phyloP scores from a whole-genome alignment of 352 stramenopile species.

The Phytophthora constricta region DNA sequence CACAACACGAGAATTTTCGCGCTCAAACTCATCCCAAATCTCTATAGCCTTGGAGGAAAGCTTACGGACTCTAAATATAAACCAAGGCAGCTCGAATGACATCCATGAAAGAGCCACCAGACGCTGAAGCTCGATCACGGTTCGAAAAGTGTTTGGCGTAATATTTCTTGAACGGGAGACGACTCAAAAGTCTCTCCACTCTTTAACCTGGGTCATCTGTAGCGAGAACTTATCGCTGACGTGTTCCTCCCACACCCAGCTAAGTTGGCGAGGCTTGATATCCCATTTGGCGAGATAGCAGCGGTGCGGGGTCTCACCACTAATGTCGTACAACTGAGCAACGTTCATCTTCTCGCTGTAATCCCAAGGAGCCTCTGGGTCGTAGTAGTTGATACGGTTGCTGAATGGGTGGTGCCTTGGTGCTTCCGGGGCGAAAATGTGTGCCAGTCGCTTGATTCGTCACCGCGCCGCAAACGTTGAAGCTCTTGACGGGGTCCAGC shows the following conservation, averaged over 20 bases:
- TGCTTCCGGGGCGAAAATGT: no score
- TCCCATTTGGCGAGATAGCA: conserved; percentile 17
- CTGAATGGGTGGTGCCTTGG: neutral
- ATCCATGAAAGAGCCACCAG: conserved; percentile 13
- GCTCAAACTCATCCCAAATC: conserved; percentile 14
- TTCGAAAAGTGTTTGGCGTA: neutral
- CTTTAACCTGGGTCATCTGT: neutral
- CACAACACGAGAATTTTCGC: neutral
- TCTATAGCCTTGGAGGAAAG: conserved; percentile 1
- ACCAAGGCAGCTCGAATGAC: neutral
- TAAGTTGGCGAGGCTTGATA: neutral
- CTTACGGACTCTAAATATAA: neutral
- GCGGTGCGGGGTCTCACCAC: neutral
- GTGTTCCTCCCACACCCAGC: conserved; percentile 19
- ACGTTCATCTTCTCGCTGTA: neutral
- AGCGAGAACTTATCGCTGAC: neutral
- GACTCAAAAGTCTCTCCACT: neutral
- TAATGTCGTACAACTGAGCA: neutral
- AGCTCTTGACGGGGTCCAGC: no score
- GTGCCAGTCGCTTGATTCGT: no score
- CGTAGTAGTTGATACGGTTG: conserved; percentile 6
- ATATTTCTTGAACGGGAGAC: neutral
- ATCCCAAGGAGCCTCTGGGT: conserved; percentile 1
- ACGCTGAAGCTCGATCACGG: neutral
- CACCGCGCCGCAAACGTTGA: no score